Percentiles rank a stretch among this genome's conserved stretches.
Evolutionary conservation across 2,329 filamentous ascomycete species (phyloP).

Genomic region (Neocatenulostroma microsporum): DNA sequence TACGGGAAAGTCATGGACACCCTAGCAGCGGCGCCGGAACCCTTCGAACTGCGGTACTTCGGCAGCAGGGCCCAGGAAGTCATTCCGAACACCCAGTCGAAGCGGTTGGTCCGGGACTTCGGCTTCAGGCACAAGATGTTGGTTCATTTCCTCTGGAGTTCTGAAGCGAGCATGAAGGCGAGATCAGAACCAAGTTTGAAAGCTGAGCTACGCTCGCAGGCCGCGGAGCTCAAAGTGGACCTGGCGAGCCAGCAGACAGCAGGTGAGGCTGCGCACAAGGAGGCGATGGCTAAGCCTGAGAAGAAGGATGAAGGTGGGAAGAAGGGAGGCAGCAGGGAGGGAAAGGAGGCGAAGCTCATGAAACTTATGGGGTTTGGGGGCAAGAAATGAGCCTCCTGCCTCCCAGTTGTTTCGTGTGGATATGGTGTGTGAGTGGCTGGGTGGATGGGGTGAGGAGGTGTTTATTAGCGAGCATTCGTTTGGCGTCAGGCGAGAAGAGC

Average conservation of each 20-base stretch:
- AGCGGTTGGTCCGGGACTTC: slow-evolving; percentile 63
- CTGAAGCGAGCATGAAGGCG: slow-evolving; percentile 31
- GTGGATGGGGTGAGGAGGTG: no score
- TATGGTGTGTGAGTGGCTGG: no score
- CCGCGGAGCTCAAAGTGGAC: slow-evolving; percentile 59
- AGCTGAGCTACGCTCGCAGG: slow-evolving; percentile 50
- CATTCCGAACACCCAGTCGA: slow-evolving; percentile 22
- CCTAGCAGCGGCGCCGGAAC: slow-evolving; percentile 51
- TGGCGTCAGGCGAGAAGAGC: no score
- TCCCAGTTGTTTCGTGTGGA: no score
- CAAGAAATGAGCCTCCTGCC: slow-evolving; percentile 47
- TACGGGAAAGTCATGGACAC: slow-evolving; percentile 67
- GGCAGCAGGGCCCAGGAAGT: slow-evolving; percentile 40
- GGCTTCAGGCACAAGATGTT: slow-evolving; percentile 63
- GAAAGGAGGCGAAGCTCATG: slow-evolving; percentile 46
- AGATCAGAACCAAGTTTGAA: slow-evolving; percentile 55
- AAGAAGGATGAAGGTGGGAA: no score
- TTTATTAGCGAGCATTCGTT: no score
- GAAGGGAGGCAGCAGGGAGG: slow-evolving; percentile 20
- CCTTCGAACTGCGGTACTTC: slow-evolving; percentile 66
- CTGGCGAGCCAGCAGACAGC: slow-evolving; percentile 43
- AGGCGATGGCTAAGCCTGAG: slow-evolving; percentile 25
- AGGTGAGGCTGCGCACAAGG: slow-evolving; percentile 19
- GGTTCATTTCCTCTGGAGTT: slow-evolving; percentile 67
- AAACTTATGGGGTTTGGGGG: slow-evolving; percentile 67